Percentiles rank a stretch among this genome's conserved stretches.
Conservation (phyloP, 1,284 basidiomycete genomes). For the Sporisorium sorghi region DNA sequence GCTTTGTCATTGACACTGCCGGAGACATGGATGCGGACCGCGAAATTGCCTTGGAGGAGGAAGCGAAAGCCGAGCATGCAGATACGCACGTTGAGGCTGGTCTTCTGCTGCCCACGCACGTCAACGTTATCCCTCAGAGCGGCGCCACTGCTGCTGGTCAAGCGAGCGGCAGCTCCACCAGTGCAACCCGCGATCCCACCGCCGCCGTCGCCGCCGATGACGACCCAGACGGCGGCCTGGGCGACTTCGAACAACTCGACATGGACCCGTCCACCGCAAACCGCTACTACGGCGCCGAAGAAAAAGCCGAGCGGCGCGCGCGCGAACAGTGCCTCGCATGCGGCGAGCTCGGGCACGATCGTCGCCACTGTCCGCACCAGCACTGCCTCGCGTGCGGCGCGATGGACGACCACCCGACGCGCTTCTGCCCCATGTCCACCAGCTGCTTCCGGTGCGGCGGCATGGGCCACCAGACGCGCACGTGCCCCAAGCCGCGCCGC, state of each 20-base stretch:
- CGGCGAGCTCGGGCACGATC: constrained; percentile 58
- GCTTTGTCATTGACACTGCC: constrained; percentile 44
- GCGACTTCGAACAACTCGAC: constrained; percentile 57
- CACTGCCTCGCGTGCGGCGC: constrained; percentile 90
- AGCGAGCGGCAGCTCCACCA: constrained; percentile 3
- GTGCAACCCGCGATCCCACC: not conserved
- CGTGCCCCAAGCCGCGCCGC: constrained; percentile 74
- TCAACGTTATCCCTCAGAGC: constrained; percentile 25
- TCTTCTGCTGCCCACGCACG: constrained; percentile 36
- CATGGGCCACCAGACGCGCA: constrained; percentile 82
- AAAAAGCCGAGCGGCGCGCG: constrained; percentile 46
- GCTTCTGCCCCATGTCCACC: constrained; percentile 83
- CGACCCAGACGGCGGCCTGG: constrained; percentile 39
- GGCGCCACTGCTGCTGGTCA: constrained; percentile 3
- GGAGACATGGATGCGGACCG: constrained; percentile 49
- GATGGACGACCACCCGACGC: constrained; percentile 83
- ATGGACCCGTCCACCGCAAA: constrained; percentile 41
- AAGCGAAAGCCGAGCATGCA: constrained; percentile 17
- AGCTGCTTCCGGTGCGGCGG: constrained; percentile 86
- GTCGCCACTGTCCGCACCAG: constrained; percentile 54
- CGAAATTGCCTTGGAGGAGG: constrained; percentile 28
- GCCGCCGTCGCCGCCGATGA: constrained; percentile 3
- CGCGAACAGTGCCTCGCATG: constrained; percentile 54
- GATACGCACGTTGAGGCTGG: constrained; percentile 38
- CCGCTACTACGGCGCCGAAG: constrained; percentile 59